Base-by-base conservation (phyloP, 2,329 filamentous ascomycete genomes). In the Fusarium pilosicola region DNA sequence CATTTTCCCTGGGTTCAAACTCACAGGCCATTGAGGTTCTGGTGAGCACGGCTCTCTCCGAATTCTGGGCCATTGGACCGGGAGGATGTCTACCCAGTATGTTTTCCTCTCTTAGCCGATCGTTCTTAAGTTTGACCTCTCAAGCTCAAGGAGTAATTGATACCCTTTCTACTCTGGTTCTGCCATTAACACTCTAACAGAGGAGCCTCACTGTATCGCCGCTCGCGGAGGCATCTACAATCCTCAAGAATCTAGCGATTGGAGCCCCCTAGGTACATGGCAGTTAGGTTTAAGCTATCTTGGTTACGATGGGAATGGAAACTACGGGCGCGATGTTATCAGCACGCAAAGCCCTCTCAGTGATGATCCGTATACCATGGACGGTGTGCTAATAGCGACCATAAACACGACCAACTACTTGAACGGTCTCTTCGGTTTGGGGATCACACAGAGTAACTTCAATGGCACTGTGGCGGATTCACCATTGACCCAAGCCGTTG, bases 31-130 rank as follows among this genome's bases (percentile, higher is more conserved):
- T 85, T 67, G 80, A 84, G 73, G 80, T 86, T 38, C 78, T 86
- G 18, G 86, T 91, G 58, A 94, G 91, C 77, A 94, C 92, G 11
- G 87, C 88, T 18, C 86, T 91, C 46, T 93, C 93, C 41, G 92
- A 94, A 80, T 90, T 92, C 48, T 94, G 92, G 92, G 87, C 90
- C 7, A 84, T 94, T 44, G 86, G 90, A 59, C 83, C 86, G 3
- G 84, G 86, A 66, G 91, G 89, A 63, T 92, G 90, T 73, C 71
- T 80, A 72, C 76, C 80, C 46, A 84, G 87, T 88, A 85, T 76
- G 85, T 83, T 34, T 52, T 44, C 46, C 34, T 28, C 54, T 41
- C 28, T 46, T 22, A 34, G 22, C 15, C 30, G 22, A 28, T 28
- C 20, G 24, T 38, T 62, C 20, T 54, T 28, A 15, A 42, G 20